Percentiles rank a stretch among this genome's conserved stretches.
Evolutionary conservation across 176 grass and related monocot genomes (phyloP).

Genomic region (Saccharum officinarum): DNA sequence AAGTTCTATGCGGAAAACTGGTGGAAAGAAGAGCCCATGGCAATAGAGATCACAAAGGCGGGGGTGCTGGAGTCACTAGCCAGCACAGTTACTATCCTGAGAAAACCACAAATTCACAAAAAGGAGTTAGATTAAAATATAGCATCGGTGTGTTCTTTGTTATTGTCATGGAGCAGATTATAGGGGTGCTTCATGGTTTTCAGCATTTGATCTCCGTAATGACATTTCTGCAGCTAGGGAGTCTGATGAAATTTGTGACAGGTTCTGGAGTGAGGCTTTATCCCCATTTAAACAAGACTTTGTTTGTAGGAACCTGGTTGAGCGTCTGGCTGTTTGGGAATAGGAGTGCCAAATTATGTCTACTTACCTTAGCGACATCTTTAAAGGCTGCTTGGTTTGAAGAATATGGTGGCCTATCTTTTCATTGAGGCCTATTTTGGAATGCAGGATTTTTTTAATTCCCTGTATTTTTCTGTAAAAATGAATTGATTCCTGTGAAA

Average conservation of each 20-base stretch:
- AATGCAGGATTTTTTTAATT: not conserved
- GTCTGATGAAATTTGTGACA: slow-evolving; percentile 31
- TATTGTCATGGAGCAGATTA: not conserved
- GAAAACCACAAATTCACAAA: not conserved
- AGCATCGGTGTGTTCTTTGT: slow-evolving; percentile 14
- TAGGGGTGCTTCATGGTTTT: not conserved
- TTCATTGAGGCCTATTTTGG: not conserved
- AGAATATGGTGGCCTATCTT: not conserved
- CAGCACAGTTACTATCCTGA: not conserved
- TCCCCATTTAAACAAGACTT: not conserved
- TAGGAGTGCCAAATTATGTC: not conserved
- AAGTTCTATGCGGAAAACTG: slow-evolving; percentile 39
- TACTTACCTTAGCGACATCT: not conserved
- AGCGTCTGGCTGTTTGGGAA: not conserved
- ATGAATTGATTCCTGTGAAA: not conserved
- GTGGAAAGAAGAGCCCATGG: slow-evolving; percentile 75
- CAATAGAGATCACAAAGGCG: slow-evolving; percentile 36
- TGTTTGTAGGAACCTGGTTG: not conserved
- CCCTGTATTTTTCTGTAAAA: not conserved
- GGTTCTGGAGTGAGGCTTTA: not conserved
- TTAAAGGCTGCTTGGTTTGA: not conserved
- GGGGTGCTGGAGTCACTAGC: slow-evolving; percentile 25
- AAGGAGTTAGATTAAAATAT: slow-evolving; percentile 39
- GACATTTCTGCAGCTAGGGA: not conserved
- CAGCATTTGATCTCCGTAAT: not conserved